These are phyloP conservation scores for Pichia californica DNA, from an alignment of 805 yeast species.

Conservation along the genomic window DNA sequence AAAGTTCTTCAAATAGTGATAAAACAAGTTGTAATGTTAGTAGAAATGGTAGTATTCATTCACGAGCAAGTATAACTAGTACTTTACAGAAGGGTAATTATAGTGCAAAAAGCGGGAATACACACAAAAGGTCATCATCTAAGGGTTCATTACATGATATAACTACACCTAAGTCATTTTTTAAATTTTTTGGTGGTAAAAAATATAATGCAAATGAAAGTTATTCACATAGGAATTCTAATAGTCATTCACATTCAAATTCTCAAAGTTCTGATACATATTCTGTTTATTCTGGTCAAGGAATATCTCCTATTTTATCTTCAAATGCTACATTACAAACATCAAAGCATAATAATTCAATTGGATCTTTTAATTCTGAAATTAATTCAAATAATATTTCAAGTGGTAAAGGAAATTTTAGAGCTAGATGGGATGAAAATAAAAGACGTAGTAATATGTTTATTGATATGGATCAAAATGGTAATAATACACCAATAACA, in stretches of 20 bases:
- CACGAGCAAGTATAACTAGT: conserved; percentile 4
- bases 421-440: neutral
- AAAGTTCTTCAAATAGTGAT: neutral
- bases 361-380: neutral
- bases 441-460: neutral
- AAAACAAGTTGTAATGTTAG: neutral
- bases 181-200: conserved; percentile 22
- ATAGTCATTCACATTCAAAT: conserved; percentile 2
- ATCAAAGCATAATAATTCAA: neutral
- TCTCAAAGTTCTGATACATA: conserved; percentile 6
- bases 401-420: too few relatives aligned
- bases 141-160: conserved; percentile 25
- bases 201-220: conserved; percentile 1
- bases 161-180: conserved; percentile 26
- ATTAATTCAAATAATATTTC: neutral
- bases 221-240: neutral
- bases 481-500: neutral
- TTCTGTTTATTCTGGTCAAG: neutral
- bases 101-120: conserved; percentile 8
- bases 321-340: neutral
- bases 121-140: conserved; percentile 28
- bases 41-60: conserved; percentile 7
- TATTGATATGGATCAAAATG: neutral
- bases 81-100: neutral
- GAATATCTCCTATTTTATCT: conserved; percentile 1